Evolutionary conservation across 768 basidiomycete genomes (phyloP), one percentile per base, ranked within the genome.

Genomic region (Suillus discolor): DNA sequence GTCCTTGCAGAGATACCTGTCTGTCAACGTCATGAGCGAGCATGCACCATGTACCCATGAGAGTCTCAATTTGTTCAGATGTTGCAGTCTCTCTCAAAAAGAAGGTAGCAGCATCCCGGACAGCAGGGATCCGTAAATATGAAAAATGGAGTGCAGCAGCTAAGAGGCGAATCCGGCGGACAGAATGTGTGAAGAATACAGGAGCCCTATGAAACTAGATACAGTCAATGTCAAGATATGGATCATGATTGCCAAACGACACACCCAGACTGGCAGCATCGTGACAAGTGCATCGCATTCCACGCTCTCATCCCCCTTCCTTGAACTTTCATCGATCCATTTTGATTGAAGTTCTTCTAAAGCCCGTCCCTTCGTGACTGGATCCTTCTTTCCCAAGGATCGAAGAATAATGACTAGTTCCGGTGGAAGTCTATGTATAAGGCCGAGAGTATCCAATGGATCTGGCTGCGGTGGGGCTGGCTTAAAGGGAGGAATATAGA

Each of bases 251-350:
- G 31, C 60, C 34, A 66, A 62, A 55, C 59, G 34, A 83, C 93
- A 71, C 74, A 97, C 96, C 96, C 96, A 99, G 64, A 97, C 94
- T 4, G 94, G 94, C 39, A 96, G 71, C 82, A 89, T 91, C 63
- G 88, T 81, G 28, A 85, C 82, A 69, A 85, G 69, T 20, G 78
- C 72, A 15, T 67, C 25, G 59, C 28, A 64, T 69, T 81, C 71
- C 42, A 61, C 39, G n/a, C 75, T 83, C 25, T 81, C 83, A 18
- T 81, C 81, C 16, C 78, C 79, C 45, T 82, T 82, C 55, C 75
- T 77, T 67, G 75, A 71, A 47, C 82, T 82, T 53, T 79, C 83
- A 31, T 87, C 86, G 4, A 94, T 79, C 91, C 92, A 94, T 2
- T 75, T 83, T 9, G 79, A 73, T 69, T 87, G 84, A 36, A 99